Evolutionary conservation across 306 rosid species (phyloP).

Genomic region (Trifolium repens): DNA sequence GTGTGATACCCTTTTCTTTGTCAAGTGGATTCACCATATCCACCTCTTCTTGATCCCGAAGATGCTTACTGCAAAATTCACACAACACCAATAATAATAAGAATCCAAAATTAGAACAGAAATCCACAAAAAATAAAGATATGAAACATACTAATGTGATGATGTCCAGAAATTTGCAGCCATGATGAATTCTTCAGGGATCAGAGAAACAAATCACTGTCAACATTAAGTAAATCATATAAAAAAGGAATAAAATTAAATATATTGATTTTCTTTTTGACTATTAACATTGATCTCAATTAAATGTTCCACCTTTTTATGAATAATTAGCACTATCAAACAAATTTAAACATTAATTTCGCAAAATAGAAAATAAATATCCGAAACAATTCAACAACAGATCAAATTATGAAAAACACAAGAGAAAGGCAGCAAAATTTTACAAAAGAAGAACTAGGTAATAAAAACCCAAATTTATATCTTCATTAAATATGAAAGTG

Average conservation of each 20-base stretch:
- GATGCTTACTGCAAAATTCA: conserved; percentile 65
- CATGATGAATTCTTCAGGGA: conserved; percentile 51
- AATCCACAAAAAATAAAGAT: conserved; percentile 7
- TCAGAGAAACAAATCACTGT: conserved; percentile 27
- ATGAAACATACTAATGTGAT: conserved; percentile 71
- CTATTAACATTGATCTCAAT: neutral
- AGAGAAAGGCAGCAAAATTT: neutral
- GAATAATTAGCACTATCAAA: too few relatives aligned
- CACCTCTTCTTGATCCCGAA: conserved; percentile 86
- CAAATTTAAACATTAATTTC: too few relatives aligned
- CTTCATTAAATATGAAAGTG: neutral
- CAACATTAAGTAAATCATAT: conserved; percentile 32
- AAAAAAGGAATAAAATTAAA: conserved; percentile 23
- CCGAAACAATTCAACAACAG: too few relatives aligned
- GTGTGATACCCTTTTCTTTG: conserved; percentile 81
- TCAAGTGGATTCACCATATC: conserved; percentile 80
- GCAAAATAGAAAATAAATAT: too few relatives aligned
- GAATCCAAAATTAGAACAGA: conserved; percentile 33
- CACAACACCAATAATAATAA: conserved; percentile 4
- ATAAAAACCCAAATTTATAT: neutral
- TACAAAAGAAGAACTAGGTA: neutral
- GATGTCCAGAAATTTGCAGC: conserved; percentile 96
- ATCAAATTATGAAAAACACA: neutral
- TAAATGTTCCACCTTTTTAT: neutral
- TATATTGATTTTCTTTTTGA: too few relatives aligned